Percentiles rank a stretch among this genome's conserved stretches.
phyloP scores from a whole-genome alignment of 371 early-diverging fungal genomes.

The Coemansia linderi region DNA sequence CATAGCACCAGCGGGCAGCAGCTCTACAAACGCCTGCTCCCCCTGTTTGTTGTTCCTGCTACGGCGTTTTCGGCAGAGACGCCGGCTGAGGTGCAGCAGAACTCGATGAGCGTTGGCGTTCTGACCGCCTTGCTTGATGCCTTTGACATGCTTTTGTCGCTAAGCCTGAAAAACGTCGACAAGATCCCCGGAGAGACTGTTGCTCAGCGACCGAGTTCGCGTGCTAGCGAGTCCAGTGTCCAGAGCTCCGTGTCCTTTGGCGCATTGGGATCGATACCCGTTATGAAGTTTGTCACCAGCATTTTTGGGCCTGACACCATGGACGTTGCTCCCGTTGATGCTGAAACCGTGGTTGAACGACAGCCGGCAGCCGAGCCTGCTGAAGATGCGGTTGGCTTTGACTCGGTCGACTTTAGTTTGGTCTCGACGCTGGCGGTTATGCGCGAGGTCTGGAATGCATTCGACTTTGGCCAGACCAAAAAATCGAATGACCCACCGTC shows the following conservation, averaged over 20 bases:
- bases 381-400: neutral
- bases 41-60: constrained; percentile 33
- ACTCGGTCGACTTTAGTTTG: constrained; percentile 9
- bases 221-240: constrained; percentile 28
- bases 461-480: constrained; percentile 8
- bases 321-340: neutral
- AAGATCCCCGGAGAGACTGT: neutral
- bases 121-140: constrained; percentile 31
- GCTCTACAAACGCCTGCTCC: constrained; percentile 19
- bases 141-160: constrained; percentile 31
- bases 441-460: constrained; percentile 42
- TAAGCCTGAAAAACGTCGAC: constrained; percentile 36
- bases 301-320: constrained; percentile 33
- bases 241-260: constrained; percentile 1
- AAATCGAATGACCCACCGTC: neutral
- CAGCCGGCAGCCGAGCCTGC: neutral
- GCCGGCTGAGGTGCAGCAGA: neutral
- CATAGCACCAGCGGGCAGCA: constrained; percentile 14
- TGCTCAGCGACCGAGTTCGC: constrained; percentile 22
- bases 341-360: neutral
- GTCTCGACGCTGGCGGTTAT: constrained; percentile 28
- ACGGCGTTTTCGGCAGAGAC: neutral
- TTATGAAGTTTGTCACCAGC: constrained; percentile 29
- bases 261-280: constrained; percentile 24
- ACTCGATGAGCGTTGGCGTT: constrained; percentile 21